phyloP scores from a whole-genome alignment of 2,329 filamentous ascomycete species.

The Metarhizium robertsii region DNA sequence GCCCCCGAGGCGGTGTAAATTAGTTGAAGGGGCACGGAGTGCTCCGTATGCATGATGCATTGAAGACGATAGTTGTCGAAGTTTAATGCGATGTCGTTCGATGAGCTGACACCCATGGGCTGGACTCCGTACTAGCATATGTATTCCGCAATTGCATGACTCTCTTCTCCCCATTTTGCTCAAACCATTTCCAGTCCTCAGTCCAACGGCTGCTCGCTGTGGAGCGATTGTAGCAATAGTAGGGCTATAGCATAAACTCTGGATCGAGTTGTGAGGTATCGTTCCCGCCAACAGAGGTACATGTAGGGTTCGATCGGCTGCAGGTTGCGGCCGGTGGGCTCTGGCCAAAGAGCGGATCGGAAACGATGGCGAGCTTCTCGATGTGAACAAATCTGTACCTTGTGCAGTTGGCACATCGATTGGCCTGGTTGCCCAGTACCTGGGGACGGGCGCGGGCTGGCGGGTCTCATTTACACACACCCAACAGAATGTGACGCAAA shows the following conservation, averaged over 20 bases:
- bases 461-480: background rate
- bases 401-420: background rate
- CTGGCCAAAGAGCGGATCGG: background rate
- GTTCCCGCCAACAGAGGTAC: background rate
- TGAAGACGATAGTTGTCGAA: background rate
- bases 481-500: background rate
- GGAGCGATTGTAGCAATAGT: background rate
- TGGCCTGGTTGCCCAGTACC: too few species aligned
- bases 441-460: too few species aligned
- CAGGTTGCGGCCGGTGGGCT: background rate
- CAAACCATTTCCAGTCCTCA: too few species aligned
- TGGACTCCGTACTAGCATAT: background rate
- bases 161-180: background rate
- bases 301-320: background rate
- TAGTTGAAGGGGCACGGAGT: too few species aligned
- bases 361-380: background rate
- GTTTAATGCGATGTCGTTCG: background rate
- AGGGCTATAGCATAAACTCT: background rate
- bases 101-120: background rate
- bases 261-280: background rate
- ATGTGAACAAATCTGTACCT: background rate
- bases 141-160: background rate
- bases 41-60: background rate
- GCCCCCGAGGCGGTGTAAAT: too few species aligned
- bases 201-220: background rate